Evolutionary conservation across 177 flowering plant species (phyloP).

Genomic region (Vitis hybrid): DNA sequence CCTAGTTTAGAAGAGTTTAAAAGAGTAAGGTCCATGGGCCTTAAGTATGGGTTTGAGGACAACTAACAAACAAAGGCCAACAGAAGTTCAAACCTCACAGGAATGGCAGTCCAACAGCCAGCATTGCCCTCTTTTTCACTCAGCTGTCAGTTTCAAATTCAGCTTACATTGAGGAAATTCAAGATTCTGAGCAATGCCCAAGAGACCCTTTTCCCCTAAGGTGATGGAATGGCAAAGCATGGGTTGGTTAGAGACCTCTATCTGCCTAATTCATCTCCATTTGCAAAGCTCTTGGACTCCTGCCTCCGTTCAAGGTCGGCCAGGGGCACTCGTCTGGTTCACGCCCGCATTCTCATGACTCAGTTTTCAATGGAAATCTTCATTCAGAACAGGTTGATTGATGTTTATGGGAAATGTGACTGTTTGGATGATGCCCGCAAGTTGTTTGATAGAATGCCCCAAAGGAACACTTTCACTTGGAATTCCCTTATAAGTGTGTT

Average conservation of each 20-base stretch:
- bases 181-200: too few species aligned
- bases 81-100: too few species aligned
- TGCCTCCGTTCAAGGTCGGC: slow-evolving; percentile 26
- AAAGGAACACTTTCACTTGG: slow-evolving; percentile 34
- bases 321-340: slow-evolving; percentile 14
- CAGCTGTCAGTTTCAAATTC: too few species aligned
- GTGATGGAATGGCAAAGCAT: background rate
- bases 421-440: slow-evolving; percentile 22
- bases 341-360: slow-evolving; percentile 32
- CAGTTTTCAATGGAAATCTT: slow-evolving; percentile 29
- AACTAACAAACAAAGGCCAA: too few species aligned
- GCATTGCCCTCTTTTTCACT: too few species aligned
- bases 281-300: slow-evolving; percentile 29
- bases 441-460: slow-evolving; percentile 36
- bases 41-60: too few species aligned
- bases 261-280: slow-evolving; percentile 22
- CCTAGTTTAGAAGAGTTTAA: too few species aligned
- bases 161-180: too few species aligned
- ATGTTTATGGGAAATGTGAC: slow-evolving; percentile 32
- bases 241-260: slow-evolving; percentile 8
- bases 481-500: slow-evolving; percentile 27
- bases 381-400: slow-evolving; percentile 39
- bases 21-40: too few species aligned
- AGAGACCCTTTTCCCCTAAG: background rate
- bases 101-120: too few species aligned